Percentiles rank a stretch among this genome's conserved stretches.
Evolutionary conservation across 1,284 basidiomycete species (phyloP).

Genomic region (Malassezia globosa): DNA sequence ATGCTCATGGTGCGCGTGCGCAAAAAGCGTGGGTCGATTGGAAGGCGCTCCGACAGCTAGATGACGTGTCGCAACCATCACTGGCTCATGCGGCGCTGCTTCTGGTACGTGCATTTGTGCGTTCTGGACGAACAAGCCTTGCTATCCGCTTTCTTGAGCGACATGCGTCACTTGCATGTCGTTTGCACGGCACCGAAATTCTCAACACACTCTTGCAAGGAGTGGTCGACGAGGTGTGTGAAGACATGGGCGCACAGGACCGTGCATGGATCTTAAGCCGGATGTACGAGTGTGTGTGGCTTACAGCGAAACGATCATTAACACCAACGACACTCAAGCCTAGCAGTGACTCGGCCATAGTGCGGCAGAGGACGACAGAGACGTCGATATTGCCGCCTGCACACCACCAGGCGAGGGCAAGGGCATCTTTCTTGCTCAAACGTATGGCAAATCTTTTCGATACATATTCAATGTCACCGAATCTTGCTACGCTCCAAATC

Average conservation of each 20-base stretch:
- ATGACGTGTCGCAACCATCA: background rate
- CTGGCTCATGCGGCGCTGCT: background rate
- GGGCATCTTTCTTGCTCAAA: background rate
- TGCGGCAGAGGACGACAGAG: no score
- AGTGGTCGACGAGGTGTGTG: background rate
- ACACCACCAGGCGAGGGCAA: background rate
- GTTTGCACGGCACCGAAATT: background rate
- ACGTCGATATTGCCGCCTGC: background rate
- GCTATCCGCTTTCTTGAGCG: conserved; percentile 7
- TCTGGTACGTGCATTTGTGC: conserved; percentile 1
- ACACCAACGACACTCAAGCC: background rate
- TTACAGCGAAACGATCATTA: background rate
- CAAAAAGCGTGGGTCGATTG: background rate
- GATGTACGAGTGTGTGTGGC: conserved; percentile 6
- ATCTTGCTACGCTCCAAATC: conserved; percentile 1
- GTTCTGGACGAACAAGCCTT: conserved; percentile 2
- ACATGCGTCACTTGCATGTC: background rate
- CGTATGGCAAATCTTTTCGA: background rate
- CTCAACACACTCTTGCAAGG: conserved; percentile 5
- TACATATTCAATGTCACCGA: background rate
- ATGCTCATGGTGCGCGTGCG: background rate
- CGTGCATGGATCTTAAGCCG: background rate
- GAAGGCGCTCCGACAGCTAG: background rate
- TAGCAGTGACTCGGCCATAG: no score
- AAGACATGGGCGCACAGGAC: background rate